Base-by-base conservation (phyloP, 164 flowering plant species). In the Pachysandra terminalis region DNA sequence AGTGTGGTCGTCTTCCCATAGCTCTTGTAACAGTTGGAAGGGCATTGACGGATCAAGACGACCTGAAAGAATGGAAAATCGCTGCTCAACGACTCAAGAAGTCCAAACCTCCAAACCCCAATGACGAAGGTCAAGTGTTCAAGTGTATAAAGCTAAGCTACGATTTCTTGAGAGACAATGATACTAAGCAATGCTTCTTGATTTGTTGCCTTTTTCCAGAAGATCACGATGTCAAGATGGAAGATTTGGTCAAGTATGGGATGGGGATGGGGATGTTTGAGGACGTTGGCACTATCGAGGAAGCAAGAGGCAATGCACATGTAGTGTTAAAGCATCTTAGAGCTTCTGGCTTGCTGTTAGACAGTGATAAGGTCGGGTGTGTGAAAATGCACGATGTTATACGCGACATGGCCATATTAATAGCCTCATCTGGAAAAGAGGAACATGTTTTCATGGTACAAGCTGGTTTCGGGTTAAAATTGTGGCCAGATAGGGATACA, bases 301-400 rank as follows among this genome's bases (percentile, higher is more conserved):
- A 62, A 12, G 53, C 28, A 62, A 40, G 52, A 40, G 19, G 26
- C 19, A 13, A 16, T 3, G 53, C 27, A 41, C 26, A 22, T 21
- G 12, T 19, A 12, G 7, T 41, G 26, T 8, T 21, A 1, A 23
- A 40, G 7, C 13, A 40, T 16, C 65, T 62, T 21, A 40, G 40
- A 62, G 27, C 51, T 21, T 22, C 65, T 62, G 21, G 27, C 22
- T 40, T 62, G 53, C 13, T 62, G 27, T 41, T 62, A 16, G 27
- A 21, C 21, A 25, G 27, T 21, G 19, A 12, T 2, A 5, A 1
- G 2, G 16, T 12, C 0, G 53, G 19, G 0, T 23, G 9, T 15
- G 27, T 61, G 12, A 61, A 21, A 56, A 72, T 72, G 70, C 71
- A 72, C 26, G 71, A 72, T 17, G 63, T 61, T n/a, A n/a, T 67